Conservation (phyloP, 2,329 filamentous ascomycete genomes). For the Cephalotrichum gorgonifer region DNA sequence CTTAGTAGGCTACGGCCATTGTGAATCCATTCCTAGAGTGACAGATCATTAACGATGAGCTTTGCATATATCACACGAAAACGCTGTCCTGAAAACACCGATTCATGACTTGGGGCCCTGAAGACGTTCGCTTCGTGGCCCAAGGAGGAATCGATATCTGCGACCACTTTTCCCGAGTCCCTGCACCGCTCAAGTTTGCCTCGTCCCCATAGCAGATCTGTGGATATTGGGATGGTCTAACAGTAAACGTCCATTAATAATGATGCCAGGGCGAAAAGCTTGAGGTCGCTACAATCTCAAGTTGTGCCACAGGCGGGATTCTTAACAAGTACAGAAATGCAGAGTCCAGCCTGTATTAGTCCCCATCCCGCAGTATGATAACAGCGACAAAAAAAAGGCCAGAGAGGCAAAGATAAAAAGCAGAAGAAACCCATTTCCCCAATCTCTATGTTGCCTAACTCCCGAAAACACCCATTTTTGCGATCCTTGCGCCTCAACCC, state of each 20-base stretch:
- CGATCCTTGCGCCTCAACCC: constrained; percentile 1
- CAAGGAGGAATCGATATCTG: too few species aligned
- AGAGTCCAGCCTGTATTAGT: neutral
- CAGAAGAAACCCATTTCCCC: neutral
- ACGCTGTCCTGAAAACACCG: too few species aligned
- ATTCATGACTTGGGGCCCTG: too few species aligned
- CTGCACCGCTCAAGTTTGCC: neutral
- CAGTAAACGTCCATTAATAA: neutral
- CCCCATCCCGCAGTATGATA: neutral
- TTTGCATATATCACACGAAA: too few species aligned
- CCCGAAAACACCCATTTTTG: neutral
- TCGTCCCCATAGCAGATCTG: neutral
- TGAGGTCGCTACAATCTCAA: too few species aligned
- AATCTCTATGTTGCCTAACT: constrained; percentile 5
- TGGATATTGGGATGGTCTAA: neutral
- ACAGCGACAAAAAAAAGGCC: neutral
- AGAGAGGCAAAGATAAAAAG: constrained; percentile 1
- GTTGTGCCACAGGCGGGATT: neutral
- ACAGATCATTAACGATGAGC: too few species aligned
- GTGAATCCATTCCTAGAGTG: too few species aligned
- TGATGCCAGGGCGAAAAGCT: neutral
- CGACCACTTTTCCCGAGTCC: too few species aligned
- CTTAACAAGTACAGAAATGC: neutral
- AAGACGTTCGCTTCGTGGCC: too few species aligned
- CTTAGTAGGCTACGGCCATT: too few species aligned